Percentiles rank a stretch among this genome's conserved stretches.
These are phyloP conservation scores for Periconia sp. DNA, from an alignment of 2,329 filamentous ascomycete genomes.

Conservation along the genomic window DNA sequence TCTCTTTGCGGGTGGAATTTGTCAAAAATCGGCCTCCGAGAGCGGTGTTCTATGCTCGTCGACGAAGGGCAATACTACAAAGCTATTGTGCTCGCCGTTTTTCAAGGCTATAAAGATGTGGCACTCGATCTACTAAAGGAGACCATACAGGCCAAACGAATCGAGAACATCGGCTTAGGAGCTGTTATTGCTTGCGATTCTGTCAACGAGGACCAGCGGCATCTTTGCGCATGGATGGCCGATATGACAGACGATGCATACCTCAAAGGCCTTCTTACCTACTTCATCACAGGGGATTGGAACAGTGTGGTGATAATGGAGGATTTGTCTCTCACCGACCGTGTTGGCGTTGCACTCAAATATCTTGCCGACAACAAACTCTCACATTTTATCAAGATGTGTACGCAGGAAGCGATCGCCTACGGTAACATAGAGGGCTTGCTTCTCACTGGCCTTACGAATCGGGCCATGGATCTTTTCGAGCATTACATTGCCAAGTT, in stretches of 20 bases:
- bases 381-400: constrained; percentile 47
- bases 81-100: constrained; percentile 74
- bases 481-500: constrained; percentile 75
- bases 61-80: constrained; percentile 66
- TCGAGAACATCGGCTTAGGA: constrained; percentile 55
- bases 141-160: constrained; percentile 68
- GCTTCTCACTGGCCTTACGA: constrained; percentile 75
- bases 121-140: constrained; percentile 71
- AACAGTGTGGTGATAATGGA: constrained; percentile 70
- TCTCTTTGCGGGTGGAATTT: constrained; percentile 74
- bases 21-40: constrained; percentile 54
- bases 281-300: constrained; percentile 79
- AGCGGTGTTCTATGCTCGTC: constrained; percentile 54
- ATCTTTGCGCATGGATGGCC: constrained; percentile 63
- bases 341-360: constrained; percentile 70
- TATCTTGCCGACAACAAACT: constrained; percentile 65
- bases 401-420: constrained; percentile 62
- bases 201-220: constrained; percentile 60
- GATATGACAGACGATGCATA: constrained; percentile 74
- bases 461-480: constrained; percentile 72
- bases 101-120: constrained; percentile 68
- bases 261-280: constrained; percentile 75
- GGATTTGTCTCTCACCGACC: constrained; percentile 73
- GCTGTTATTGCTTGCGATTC: constrained; percentile 52
- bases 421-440: constrained; percentile 77